Evolutionary conservation across 345 rosid genomes (phyloP).

Genomic region (Bruguiera parviflora): DNA sequence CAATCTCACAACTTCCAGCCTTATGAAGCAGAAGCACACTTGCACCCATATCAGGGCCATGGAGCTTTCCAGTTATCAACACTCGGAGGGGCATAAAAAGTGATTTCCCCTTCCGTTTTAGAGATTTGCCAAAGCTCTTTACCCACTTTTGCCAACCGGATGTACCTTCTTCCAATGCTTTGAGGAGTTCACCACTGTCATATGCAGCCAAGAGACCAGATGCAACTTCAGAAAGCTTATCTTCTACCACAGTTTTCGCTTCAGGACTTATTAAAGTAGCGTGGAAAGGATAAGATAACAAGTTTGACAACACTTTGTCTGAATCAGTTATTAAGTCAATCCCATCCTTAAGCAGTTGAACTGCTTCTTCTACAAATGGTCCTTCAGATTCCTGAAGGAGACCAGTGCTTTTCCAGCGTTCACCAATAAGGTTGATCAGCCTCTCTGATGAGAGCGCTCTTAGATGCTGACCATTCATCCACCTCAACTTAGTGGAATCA

Average conservation of each 20-base stretch:
- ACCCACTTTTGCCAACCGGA: constrained; percentile 94
- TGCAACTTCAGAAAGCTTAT: constrained; percentile 73
- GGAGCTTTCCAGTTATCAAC: constrained; percentile 81
- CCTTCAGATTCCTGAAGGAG: constrained; percentile 60
- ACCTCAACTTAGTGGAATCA: constrained; percentile 84
- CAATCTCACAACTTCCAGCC: constrained; percentile 60
- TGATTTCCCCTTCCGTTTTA: constrained; percentile 88
- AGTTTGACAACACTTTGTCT: constrained; percentile 67
- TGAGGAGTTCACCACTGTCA: constrained; percentile 68
- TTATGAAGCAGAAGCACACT: constrained; percentile 59
- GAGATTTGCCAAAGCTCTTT: constrained; percentile 72
- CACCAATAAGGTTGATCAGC: constrained; percentile 65
- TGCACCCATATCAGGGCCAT: constrained; percentile 86
- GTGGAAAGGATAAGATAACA: constrained; percentile 80
- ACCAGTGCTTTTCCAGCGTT: constrained; percentile 71
- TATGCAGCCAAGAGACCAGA: constrained; percentile 69
- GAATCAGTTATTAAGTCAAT: constrained; percentile 90
- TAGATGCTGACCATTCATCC: constrained; percentile 98
- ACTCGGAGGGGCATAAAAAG: constrained; percentile 88
- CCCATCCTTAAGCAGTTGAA: constrained; percentile 86
- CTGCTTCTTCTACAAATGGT: constrained; percentile 70
- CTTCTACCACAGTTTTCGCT: constrained; percentile 59
- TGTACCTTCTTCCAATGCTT: constrained; percentile 68
- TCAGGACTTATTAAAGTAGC: constrained; percentile 64
- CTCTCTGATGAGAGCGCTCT: constrained; percentile 62